Evolutionary conservation across 192 early-diverging fungal genomes (phyloP).

Genomic region (Mortierella antarctica): DNA sequence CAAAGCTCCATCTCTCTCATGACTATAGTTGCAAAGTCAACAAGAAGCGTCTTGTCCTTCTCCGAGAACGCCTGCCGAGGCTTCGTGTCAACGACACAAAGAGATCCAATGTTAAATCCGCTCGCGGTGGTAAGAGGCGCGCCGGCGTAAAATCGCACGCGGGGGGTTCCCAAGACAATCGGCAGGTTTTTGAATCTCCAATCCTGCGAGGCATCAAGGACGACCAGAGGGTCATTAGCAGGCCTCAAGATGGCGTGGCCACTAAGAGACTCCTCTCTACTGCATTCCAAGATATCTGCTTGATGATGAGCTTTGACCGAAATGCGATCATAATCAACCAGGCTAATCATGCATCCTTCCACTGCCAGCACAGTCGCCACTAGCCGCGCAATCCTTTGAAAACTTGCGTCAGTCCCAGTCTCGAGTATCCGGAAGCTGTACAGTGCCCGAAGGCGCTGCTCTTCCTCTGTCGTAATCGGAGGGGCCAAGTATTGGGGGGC

Average conservation of each 20-base stretch:
- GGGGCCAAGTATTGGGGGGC: conserved; percentile 17
- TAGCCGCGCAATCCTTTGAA: conserved; percentile 44
- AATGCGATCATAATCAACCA: conserved; percentile 24
- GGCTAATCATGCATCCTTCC: conserved; percentile 29
- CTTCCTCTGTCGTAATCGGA: conserved; percentile 34
- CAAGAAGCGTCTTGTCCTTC: conserved; percentile 36
- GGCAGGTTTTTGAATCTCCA: conserved; percentile 64
- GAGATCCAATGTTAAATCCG: conserved; percentile 55
- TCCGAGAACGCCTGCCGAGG: conserved; percentile 51
- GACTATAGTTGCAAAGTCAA: conserved; percentile 55
- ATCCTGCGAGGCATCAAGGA: conserved; percentile 51
- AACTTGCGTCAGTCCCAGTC: conserved; percentile 36
- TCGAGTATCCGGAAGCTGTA: conserved; percentile 40
- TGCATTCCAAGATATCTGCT: conserved; percentile 7
- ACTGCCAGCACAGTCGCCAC: conserved; percentile 32
- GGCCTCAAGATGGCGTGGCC: conserved; percentile 47
- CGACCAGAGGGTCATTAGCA: conserved; percentile 43
- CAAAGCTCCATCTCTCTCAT: conserved; percentile 62
- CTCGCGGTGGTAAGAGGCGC: conserved; percentile 53
- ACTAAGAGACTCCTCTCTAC: conserved; percentile 35
- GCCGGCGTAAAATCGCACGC: conserved; percentile 62
- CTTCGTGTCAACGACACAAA: conserved; percentile 58
- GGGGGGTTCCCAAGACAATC: conserved; percentile 38
- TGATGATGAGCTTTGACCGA: conserved; percentile 29
- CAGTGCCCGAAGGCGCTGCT: conserved; percentile 26